Base-by-base conservation (phyloP, 1,284 basidiomycete species). In the Kwoniella shivajii region DNA sequence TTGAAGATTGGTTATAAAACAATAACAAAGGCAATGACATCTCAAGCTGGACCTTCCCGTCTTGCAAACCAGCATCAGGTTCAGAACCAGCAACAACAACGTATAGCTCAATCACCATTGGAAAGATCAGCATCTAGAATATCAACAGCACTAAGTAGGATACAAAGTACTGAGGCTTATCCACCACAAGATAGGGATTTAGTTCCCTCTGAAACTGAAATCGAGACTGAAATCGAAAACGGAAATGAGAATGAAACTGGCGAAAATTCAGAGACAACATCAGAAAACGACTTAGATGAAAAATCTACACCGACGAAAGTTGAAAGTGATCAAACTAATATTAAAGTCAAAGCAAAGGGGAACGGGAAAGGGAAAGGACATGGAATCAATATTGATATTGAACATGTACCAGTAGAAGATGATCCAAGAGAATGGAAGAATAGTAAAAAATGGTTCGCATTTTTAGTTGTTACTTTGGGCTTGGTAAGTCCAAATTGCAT, bases 351-450 rank as follows among this genome's bases (percentile, higher is more conserved):
- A 5, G n/a, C 2, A 13, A 26, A 20, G 29, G 29, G 20, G 16
- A 31, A 18, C 16, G n/a, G 16, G 13, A 29, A 36, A 1, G 33
- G 18, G 13, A 34, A 33, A 30, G 39, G 30, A 46, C 34, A 43
- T 14, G 34, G 26, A 29, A 29, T 34, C 13, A 68, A 69, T 0
- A 37, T 80, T 14, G 86, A 88, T 71, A 87, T 88, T 54, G 86
- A 88, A 64, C 85, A 87, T 69, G 79, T 82, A 29, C 79, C 82
- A 13, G 89, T 92, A 3, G 75, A 81, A 9, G 84, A 93, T 67
- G 90, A 93, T 76, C 91, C 91, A 9, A 80, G 89, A 43, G 70
- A 81, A 60, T 94, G 91, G 91, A 84, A 84, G 1, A 57, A 67
- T 16, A 59, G 78, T 43, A 84, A 86, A 67, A 93, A 94, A 82